A percentile compares a stretch with the other conserved stretches of the same genome.
These are phyloP conservation scores for Neonectria sp. DNA, from an alignment of 2,329 filamentous ascomycete species.

Conservation along the genomic window DNA sequence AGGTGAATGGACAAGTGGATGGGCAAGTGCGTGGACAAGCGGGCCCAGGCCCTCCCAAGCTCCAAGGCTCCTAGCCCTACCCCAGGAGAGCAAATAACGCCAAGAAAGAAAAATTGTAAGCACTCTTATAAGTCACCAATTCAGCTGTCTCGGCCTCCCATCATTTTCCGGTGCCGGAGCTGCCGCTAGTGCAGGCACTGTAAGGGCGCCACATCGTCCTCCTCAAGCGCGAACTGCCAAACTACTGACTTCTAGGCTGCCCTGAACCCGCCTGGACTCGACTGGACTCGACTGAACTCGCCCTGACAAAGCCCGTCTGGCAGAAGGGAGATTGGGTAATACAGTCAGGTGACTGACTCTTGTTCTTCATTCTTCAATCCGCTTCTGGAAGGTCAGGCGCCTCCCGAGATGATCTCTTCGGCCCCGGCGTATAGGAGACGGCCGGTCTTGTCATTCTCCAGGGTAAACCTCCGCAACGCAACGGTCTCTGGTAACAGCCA, in stretches of 20 bases:
- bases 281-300: neutral
- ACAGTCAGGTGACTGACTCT: slow-evolving; percentile 14
- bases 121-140: slow-evolving; percentile 1
- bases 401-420: slow-evolving; percentile 10
- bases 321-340: slow-evolving; percentile 20
- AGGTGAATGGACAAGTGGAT: neutral
- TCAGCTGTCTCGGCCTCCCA: slow-evolving; percentile 10
- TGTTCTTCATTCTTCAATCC: slow-evolving; percentile 5
- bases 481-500: slow-evolving; percentile 16
- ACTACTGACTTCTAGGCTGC: slow-evolving; percentile 25
- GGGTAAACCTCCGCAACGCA: slow-evolving; percentile 22
- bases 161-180: slow-evolving; percentile 29
- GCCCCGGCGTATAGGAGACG: neutral
- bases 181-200: slow-evolving; percentile 28
- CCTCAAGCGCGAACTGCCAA: slow-evolving; percentile 18
- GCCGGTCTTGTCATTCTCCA: neutral
- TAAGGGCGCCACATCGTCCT: slow-evolving; percentile 30
- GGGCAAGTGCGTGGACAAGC: neutral
- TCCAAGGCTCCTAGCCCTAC: neutral
- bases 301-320: slow-evolving; percentile 15
- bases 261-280: neutral
- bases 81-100: neutral
- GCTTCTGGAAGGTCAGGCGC: slow-evolving; percentile 10
- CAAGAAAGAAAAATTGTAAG: slow-evolving; percentile 4
- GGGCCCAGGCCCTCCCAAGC: neutral